phyloP scores from a whole-genome alignment of 192 early-diverging fungal species.

The Linnemannia schmuckeri region DNA sequence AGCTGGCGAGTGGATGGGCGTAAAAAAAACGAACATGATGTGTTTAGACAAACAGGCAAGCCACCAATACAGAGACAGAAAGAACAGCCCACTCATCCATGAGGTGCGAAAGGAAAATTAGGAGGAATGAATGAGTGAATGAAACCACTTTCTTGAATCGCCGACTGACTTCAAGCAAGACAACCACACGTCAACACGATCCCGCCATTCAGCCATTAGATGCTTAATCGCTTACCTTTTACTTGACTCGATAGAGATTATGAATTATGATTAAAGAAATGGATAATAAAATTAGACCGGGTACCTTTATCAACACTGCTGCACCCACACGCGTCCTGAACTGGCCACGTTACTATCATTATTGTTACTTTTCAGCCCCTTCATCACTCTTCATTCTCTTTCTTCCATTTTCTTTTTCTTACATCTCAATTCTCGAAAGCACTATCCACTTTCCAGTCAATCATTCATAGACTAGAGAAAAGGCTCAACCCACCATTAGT shows the following conservation, averaged over 20 bases:
- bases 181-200: no score
- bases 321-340: not conserved
- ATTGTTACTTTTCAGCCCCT: no score
- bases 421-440: not conserved
- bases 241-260: not conserved
- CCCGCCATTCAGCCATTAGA: no score
- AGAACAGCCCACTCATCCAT: not conserved
- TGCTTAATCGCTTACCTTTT: not conserved
- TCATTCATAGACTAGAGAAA: no score
- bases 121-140: not conserved
- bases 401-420: not conserved
- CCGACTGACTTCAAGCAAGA: no score
- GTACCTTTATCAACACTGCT: not conserved
- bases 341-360: not conserved
- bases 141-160: not conserved
- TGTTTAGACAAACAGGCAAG: not conserved
- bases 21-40: not conserved
- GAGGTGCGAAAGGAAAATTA: not conserved
- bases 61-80: not conserved
- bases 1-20: not conserved
- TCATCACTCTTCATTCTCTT: not conserved
- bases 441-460: not conserved
- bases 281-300: not conserved
- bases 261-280: not conserved
- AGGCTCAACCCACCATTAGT: no score